phyloP scores from a whole-genome alignment of 768 basidiomycete genomes.

The Coprinopsis cinerea region DNA sequence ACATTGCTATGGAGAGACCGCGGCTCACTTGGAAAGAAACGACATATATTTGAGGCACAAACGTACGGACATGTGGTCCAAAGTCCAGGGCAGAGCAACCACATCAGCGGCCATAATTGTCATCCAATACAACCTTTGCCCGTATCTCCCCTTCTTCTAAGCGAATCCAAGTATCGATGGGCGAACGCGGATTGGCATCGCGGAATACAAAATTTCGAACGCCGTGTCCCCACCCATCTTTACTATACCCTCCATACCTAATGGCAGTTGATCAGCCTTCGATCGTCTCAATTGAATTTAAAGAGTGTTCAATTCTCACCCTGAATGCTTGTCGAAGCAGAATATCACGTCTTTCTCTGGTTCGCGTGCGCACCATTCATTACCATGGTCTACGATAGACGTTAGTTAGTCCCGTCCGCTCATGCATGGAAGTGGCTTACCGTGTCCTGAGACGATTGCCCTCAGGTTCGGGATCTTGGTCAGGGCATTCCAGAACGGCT shows the following conservation, averaged over 20 bases:
- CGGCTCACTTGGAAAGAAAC: too few relatives aligned
- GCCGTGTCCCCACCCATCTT: conserved; percentile 53
- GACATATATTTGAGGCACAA: too few relatives aligned
- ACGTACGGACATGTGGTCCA: too few relatives aligned
- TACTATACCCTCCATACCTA: conserved; percentile 64
- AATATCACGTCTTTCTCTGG: conserved; percentile 56
- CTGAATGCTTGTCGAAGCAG: conserved; percentile 76
- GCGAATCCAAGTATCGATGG: conserved; percentile 60
- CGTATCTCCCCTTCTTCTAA: conserved; percentile 54
- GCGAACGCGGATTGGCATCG: conserved; percentile 37
- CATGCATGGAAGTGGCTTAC: conserved; percentile 25
- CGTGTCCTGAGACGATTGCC: conserved; percentile 67
- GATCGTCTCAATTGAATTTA: not conserved
- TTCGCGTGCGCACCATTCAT: conserved; percentile 76
- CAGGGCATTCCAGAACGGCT: conserved; percentile 57
- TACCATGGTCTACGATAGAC: conserved; percentile 55
- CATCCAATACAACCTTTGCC: conserved; percentile 47
- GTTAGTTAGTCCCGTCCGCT: not conserved
- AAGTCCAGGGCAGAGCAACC: too few relatives aligned
- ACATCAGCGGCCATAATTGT: conserved; percentile 27
- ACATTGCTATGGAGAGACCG: too few relatives aligned
- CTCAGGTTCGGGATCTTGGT: conserved; percentile 61
- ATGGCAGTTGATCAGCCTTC: not conserved
- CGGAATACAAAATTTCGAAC: conserved; percentile 58
- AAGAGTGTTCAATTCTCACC: conserved; percentile 30